Evolutionary conservation across 1,284 basidiomycete species (phyloP).

Genomic region (Butyriboletus appendiculatus): DNA sequence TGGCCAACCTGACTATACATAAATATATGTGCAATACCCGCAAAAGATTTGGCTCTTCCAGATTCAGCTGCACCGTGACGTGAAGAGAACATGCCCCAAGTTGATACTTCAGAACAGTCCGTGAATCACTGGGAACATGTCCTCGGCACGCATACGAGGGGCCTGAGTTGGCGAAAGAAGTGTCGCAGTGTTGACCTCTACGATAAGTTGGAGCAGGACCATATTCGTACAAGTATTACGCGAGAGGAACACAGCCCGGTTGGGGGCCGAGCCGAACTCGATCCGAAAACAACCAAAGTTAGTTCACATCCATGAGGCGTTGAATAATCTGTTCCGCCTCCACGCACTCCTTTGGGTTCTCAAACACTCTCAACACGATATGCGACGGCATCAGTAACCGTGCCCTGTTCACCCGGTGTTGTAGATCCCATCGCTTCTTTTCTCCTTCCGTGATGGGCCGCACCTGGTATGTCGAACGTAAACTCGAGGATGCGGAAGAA

Average conservation of each 20-base stretch:
- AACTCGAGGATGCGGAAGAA: conserved; percentile 27
- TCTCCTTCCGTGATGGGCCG: conserved; percentile 47
- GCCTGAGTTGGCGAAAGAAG: too few species aligned
- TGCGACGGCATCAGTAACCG: conserved; percentile 53
- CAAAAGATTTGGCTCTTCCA: background rate
- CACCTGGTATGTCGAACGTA: conserved; percentile 5
- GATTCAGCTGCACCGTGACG: background rate
- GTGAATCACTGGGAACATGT: background rate
- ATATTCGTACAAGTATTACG: background rate
- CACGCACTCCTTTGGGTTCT: conserved; percentile 63
- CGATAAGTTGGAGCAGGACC: background rate
- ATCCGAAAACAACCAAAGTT: background rate
- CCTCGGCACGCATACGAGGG: too few species aligned
- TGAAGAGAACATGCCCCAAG: background rate
- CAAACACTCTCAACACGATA: conserved; percentile 63
- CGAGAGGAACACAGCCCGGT: background rate
- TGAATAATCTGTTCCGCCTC: conserved; percentile 49
- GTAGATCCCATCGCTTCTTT: conserved; percentile 55
- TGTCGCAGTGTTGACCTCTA: too few species aligned
- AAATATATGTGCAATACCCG: conserved; percentile 1
- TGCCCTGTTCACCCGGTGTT: conserved; percentile 61
- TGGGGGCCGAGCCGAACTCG: background rate
- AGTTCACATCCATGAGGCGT: conserved; percentile 1
- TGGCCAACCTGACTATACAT: background rate
- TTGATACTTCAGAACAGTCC: background rate